Percentiles rank a stretch among this genome's conserved stretches.
These are phyloP conservation scores for Ceratocystis cacaofunesta DNA, from an alignment of 2,329 filamentous ascomycete genomes.

Conservation along the genomic window DNA sequence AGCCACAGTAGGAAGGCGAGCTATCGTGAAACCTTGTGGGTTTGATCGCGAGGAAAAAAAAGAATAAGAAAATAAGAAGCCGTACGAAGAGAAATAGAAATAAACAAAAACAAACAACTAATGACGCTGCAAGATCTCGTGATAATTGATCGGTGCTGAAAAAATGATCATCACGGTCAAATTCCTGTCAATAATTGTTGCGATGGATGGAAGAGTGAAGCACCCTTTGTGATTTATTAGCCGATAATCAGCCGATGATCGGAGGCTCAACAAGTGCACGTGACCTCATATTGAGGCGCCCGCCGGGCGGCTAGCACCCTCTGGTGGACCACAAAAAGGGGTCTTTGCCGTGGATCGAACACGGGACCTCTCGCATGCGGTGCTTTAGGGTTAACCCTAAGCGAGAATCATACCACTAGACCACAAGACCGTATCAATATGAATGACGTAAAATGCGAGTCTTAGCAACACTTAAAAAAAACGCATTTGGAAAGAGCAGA, in stretches of 20 bases:
- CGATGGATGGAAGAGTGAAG: not conserved
- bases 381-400: conserved; percentile 38
- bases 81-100: not conserved
- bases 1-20: not conserved
- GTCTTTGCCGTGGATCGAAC: conserved; percentile 20
- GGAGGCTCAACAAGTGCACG: not conserved
- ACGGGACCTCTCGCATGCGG: conserved; percentile 20
- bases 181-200: conserved; percentile 1
- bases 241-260: conserved; percentile 13
- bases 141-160: not conserved
- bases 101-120: not conserved
- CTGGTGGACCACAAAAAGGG: not conserved
- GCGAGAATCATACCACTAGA: conserved; percentile 60
- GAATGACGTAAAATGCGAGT: accelerated
- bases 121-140: conserved; percentile 13
- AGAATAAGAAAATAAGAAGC: not conserved
- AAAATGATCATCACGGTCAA: not conserved
- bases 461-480: no score
- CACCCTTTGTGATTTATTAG: not conserved
- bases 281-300: not conserved
- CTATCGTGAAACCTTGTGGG: not conserved
- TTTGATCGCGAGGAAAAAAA: not conserved
- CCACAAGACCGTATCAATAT: conserved; percentile 30
- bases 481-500: accelerated
- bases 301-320: not conserved